Conservation (phyloP, 371 early-diverging fungal genomes). For the Mortierella sp. region DNA sequence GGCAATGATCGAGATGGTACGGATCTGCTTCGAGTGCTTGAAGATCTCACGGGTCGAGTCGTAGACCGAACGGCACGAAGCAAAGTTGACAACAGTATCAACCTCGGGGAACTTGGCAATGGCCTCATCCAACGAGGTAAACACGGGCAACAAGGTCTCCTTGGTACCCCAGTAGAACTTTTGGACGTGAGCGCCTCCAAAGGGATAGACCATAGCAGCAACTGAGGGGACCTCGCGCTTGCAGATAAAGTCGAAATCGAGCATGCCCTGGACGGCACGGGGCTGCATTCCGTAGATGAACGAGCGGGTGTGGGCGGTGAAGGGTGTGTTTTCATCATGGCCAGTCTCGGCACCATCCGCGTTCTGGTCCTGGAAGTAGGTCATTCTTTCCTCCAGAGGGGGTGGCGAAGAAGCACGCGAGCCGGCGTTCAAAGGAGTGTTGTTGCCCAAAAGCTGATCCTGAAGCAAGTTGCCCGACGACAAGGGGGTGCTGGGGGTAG, state of each 20-base stretch:
- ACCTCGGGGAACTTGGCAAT: constrained; percentile 91
- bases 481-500: constrained; percentile 31
- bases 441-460: constrained; percentile 72
- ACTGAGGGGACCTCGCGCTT: constrained; percentile 96
- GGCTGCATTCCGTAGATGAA: constrained; percentile 99
- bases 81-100: constrained; percentile 97
- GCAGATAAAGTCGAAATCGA: constrained; percentile 99
- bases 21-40: constrained; percentile 79
- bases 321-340: constrained; percentile 72
- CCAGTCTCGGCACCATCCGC: constrained; percentile 24
- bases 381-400: constrained; percentile 67
- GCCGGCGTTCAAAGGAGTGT: constrained; percentile 34
- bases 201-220: constrained; percentile 98
- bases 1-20: constrained; percentile 96
- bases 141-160: constrained; percentile 96
- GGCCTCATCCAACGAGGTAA: constrained; percentile 90
- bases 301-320: constrained; percentile 91
- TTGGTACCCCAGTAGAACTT: constrained; percentile 99
- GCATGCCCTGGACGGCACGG: constrained; percentile 98
- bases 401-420: constrained; percentile 59
- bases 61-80: constrained; percentile 95
- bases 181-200: constrained; percentile 97
- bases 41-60: constrained; percentile 93
- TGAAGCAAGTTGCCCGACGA: constrained; percentile 78
- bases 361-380: constrained; percentile 63